A percentile compares a stretch with the other conserved stretches of the same genome.
These are phyloP conservation scores for Lactarius pseudohatsudake DNA, from an alignment of 768 basidiomycete genomes.

Conservation along the genomic window DNA sequence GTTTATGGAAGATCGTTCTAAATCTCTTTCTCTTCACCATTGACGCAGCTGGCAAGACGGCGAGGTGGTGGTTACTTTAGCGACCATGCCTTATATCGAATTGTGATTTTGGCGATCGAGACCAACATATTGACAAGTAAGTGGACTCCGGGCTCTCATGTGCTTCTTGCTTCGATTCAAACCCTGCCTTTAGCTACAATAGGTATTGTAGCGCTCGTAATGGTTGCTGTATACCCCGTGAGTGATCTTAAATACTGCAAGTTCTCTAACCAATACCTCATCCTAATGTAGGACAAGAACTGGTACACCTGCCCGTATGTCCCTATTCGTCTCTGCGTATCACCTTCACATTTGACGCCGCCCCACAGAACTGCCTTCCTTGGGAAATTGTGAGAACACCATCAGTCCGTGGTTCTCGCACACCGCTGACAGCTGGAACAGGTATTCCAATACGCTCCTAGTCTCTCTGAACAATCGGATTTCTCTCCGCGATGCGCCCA, in stretches of 20 bases:
- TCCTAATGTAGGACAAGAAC: slow-evolving; percentile 6
- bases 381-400: slow-evolving; percentile 13
- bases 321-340: neutral
- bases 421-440: neutral
- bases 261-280: neutral
- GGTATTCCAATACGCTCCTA: slow-evolving; percentile 20
- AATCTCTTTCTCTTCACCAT: neutral
- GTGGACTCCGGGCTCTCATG: neutral
- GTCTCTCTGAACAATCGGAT: slow-evolving; percentile 22
- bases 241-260: neutral
- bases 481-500: slow-evolving; percentile 2
- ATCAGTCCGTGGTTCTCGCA: neutral
- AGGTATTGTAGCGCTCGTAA: neutral
- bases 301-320: slow-evolving; percentile 22
- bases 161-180: neutral
- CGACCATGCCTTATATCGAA: slow-evolving; percentile 22
- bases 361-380: slow-evolving; percentile 5
- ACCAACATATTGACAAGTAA: slow-evolving; percentile 30
- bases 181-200: neutral
- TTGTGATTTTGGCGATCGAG: slow-evolving; percentile 33
- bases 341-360: neutral
- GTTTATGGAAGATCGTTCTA: neutral
- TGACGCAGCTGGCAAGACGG: neutral
- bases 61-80: neutral
- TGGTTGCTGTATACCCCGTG: neutral